Base-by-base conservation (phyloP, 208 protist species). In the Crithidia mellificae region DNA sequence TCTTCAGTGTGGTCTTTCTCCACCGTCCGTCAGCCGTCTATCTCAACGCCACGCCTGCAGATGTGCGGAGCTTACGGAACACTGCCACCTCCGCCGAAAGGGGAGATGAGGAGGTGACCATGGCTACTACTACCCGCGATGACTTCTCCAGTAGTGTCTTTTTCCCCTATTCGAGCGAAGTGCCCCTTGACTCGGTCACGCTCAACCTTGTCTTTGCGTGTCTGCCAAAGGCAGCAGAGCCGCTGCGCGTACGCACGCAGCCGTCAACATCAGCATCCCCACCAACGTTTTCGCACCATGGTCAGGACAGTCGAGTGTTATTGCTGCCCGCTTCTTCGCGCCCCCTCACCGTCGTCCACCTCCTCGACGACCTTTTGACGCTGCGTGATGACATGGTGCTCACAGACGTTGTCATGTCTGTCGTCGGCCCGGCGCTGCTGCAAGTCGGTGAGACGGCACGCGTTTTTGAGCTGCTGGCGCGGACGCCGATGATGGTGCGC, bases 351-450 rank as follows among this genome's bases (percentile, higher is more conserved):
- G 80, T 81, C 14, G 77, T 92, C 12, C 59, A 61, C 6, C 55
- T 95, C 11, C 59, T 93, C 19, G 76, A 95, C 52, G 68, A 76
- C 20, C 61, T 95, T 15, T 64, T 95, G 20, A 53, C 49, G 41
- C 34, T 71, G 32, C 78, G 90, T n/a, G 87, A 95, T 56, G 90
- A 95, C 72, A 77, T 85, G 68, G 14, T 67, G 6, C 53, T 93
- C 5, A 93, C 87, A 2, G 85, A 93, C 52, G 68, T 74, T 14
- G 78, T 95, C 30, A 74, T 90, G 76, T 72, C 63, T 7, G 63
- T 66, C 20, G 83, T 88, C 0, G 83, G 57, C 19, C 77, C 85
- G 9, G 81, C 90, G 27, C 78, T 96, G 36, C 29, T 93, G 54
- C 87, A 92, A 57, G 20, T 90, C 12, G 87, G 87, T 0, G 50